A percentile compares a stretch with the other conserved stretches of the same genome.
phyloP scores from a whole-genome alignment of 768 basidiomycete genomes.

The Exidia glandulosa region DNA sequence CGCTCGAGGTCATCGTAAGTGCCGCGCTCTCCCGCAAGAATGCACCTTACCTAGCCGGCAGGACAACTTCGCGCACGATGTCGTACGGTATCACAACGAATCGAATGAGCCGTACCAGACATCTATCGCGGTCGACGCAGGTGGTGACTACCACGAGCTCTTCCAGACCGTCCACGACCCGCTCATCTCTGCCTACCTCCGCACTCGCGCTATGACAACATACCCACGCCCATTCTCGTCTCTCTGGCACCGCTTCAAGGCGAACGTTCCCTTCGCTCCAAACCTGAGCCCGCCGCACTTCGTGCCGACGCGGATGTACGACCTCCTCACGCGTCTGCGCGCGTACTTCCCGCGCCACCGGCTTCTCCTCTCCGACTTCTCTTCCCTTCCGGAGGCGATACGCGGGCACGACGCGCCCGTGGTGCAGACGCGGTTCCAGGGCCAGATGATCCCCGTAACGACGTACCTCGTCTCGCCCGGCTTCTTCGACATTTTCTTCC shows the following conservation, averaged over 20 bases:
- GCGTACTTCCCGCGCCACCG: conserved; percentile 83
- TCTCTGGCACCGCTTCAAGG: conserved; percentile 49
- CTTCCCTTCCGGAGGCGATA: conserved; percentile 75
- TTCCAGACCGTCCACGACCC: conserved; percentile 82
- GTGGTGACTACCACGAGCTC: conserved; percentile 74
- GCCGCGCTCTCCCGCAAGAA: not conserved
- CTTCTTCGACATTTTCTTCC: conserved; percentile 98
- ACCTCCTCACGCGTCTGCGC: conserved; percentile 73
- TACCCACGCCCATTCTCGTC: conserved; percentile 47
- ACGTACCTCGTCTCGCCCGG: conserved; percentile 90
- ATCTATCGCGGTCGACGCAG: conserved; percentile 61
- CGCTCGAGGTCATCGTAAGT: conserved; percentile 89
- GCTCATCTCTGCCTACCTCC: conserved; percentile 67
- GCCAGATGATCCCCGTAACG: conserved; percentile 76
- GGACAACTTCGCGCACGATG: conserved; percentile 97
- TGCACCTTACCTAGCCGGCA: conserved; percentile 19
- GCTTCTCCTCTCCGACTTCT: conserved; percentile 91
- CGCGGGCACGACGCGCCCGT: conserved; percentile 75
- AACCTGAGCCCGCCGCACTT: conserved; percentile 85
- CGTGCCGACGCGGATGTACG: conserved; percentile 82
- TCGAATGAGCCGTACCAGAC: conserved; percentile 79
- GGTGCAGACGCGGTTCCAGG: conserved; percentile 85
- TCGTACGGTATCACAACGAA: conserved; percentile 77
- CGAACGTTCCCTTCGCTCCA: conserved; percentile 73
- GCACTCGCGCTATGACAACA: conserved; percentile 46